Base-by-base conservation (phyloP, 1,284 basidiomycete species). In the Cutaneotrichosporon spelunceum region DNA sequence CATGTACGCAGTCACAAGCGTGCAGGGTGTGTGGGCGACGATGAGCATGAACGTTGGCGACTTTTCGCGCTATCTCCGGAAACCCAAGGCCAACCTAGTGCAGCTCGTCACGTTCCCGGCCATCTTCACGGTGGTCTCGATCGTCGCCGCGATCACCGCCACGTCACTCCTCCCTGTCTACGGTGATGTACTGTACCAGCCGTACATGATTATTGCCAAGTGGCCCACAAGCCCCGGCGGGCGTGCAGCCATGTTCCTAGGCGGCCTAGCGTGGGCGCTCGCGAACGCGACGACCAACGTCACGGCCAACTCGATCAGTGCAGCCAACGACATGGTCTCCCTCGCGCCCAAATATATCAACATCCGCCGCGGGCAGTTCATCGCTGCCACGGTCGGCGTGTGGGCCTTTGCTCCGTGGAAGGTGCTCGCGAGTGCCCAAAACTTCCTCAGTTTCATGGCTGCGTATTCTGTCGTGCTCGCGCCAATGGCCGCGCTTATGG, bases 241-340 rank as follows among this genome's bases (percentile, higher is more conserved):
- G 4, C 85, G 89, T 42, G 85, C 88, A 0, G 89, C 88, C 1
- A 85, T 87, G 44, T 91, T 91, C 81, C 89, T 91, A 70, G 85
- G 85, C 0, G 81, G 86, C 0, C 84, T 88, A 72, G 81, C 83
- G 26, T 90, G 89, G 76, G 80, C 83, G 10, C 75, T 90, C 29
- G 84, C 86, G 19, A 87, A 86, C 19, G 79, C 89, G 54, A 88
- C 88, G 26, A 86, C 87, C 56, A 90, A 90, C 72, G 87, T 90
- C 64, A 79, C 74, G 29, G 74, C 77, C 62, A 82, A 90, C 77
- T 87, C 85, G 45, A 80, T 91, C 62, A 87, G 86, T 24, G 87
- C 88, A 2, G 88, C 88, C 1, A 91, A 90, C 74, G 86, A 91
- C 74, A 84, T 90, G 81, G 86, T 85, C 19, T 87, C 85, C 3